phyloP scores from a whole-genome alignment of 805 yeast genomes.

The Spathaspora gorwiae region DNA sequence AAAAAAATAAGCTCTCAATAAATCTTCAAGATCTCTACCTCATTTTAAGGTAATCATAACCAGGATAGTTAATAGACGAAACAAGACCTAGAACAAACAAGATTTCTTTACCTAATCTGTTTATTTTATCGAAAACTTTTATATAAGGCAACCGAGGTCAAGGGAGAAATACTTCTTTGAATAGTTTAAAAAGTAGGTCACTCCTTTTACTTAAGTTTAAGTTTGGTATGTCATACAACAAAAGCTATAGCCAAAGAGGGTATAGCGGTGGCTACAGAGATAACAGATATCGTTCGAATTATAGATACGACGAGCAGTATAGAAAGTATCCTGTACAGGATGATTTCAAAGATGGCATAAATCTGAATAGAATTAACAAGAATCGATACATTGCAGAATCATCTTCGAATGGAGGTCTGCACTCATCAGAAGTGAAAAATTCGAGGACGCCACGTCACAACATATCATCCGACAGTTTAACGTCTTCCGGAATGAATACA shows the following conservation, averaged over 20 bases:
- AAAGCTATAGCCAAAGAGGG: slow-evolving; percentile 3
- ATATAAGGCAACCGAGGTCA: too few relatives aligned
- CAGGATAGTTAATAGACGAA: too few relatives aligned
- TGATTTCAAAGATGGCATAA: neutral
- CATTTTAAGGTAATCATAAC: too few relatives aligned
- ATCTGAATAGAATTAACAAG: neutral
- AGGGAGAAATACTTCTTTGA: too few relatives aligned
- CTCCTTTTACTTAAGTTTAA: too few relatives aligned
- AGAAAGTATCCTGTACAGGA: neutral
- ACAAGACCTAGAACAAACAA: too few relatives aligned
- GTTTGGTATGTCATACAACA: slow-evolving; percentile 3
- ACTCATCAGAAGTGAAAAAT: neutral
- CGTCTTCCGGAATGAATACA: neutral
- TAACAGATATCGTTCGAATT: neutral
- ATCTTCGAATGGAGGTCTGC: neutral
- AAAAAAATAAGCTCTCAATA: too few relatives aligned
- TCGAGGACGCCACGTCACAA: neutral
- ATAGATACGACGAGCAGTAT: neutral
- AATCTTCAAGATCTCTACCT: too few relatives aligned
- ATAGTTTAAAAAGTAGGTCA: too few relatives aligned
- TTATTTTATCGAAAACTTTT: too few relatives aligned
- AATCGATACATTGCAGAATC: neutral
- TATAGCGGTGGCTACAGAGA: slow-evolving; percentile 3
- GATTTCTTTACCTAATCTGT: too few relatives aligned
- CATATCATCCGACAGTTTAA: neutral